A percentile compares a stretch with the other conserved stretches of the same genome.
These are phyloP conservation scores for Arthrinium phaeospermum DNA, from an alignment of 2,329 filamentous ascomycete species.

Conservation along the genomic window DNA sequence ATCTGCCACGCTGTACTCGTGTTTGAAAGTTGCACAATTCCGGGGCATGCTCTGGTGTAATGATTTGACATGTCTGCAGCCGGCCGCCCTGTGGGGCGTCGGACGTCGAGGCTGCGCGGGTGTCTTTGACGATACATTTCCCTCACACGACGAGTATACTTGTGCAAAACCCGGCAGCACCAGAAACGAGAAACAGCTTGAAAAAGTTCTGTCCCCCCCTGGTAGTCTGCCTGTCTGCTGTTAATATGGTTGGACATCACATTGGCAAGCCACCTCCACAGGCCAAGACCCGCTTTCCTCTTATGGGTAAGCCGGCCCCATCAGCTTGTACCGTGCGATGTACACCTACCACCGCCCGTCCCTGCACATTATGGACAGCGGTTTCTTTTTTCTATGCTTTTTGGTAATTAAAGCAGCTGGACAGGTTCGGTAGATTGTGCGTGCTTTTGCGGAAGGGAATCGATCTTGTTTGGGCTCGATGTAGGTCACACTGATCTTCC, in stretches of 20 bases:
- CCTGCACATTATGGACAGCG: background rate
- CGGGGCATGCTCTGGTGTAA: background rate
- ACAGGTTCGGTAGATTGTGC: background rate
- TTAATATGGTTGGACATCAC: background rate
- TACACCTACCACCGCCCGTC: background rate
- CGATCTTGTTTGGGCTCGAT: too few relatives aligned
- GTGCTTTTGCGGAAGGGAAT: background rate
- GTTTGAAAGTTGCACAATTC: background rate
- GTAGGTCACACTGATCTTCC: too few relatives aligned
- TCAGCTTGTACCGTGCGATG: background rate
- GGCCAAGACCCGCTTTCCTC: background rate
- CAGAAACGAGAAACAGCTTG: background rate
- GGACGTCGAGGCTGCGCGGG: background rate
- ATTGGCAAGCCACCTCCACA: conserved; percentile 13
- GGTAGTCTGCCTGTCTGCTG: background rate
- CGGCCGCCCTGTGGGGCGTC: background rate
- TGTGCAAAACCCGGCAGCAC: background rate
- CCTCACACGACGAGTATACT: background rate
- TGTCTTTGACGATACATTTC: background rate
- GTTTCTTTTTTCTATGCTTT: background rate
- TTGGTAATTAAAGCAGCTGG: too few relatives aligned
- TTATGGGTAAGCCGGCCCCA: conserved; percentile 2
- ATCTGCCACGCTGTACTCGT: background rate
- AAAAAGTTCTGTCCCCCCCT: background rate
- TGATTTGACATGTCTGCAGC: background rate